Conservation (phyloP, 1,284 basidiomycete species). For the Chiua sp. region DNA sequence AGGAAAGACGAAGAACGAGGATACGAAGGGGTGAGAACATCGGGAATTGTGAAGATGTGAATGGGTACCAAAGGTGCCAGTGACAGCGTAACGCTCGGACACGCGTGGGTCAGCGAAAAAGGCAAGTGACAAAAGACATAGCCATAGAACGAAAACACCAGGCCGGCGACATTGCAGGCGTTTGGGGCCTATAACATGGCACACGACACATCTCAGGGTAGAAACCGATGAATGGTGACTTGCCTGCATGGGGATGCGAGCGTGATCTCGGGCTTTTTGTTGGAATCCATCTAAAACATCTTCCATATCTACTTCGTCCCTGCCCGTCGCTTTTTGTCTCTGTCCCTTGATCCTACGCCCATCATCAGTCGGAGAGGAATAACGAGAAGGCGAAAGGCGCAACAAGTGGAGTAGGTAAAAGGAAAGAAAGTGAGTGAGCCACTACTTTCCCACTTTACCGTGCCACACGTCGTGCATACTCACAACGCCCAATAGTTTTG, state of each 20-base stretch:
- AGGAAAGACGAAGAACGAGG: not conserved
- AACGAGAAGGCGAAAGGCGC: too few relatives aligned
- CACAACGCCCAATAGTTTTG: constrained; percentile 55
- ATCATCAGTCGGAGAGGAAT: not conserved
- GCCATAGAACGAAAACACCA: not conserved
- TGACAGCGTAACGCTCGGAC: not conserved
- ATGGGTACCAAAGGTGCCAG: too few relatives aligned
- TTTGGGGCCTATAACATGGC: too few relatives aligned
- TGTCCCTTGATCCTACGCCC: constrained; percentile 44
- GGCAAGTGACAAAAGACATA: not conserved
- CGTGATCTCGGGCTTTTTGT: constrained; percentile 73
- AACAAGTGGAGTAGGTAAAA: too few relatives aligned
- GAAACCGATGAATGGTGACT: constrained; percentile 17
- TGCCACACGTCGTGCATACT: constrained; percentile 13
- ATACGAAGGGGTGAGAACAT: not conserved
- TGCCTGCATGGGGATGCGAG: constrained; percentile 70
- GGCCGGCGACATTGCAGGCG: too few relatives aligned
- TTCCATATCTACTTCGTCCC: constrained; percentile 57
- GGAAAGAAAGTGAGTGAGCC: too few relatives aligned
- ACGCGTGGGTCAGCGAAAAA: not conserved
- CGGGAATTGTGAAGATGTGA: not conserved
- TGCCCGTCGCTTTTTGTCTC: constrained; percentile 42
- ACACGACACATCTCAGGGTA: too few relatives aligned
- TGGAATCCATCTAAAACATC: constrained; percentile 62
- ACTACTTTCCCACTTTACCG: not conserved